Evolutionary conservation across 306 rosid species (phyloP).

Genomic region (Pyrus bretschneideri): DNA sequence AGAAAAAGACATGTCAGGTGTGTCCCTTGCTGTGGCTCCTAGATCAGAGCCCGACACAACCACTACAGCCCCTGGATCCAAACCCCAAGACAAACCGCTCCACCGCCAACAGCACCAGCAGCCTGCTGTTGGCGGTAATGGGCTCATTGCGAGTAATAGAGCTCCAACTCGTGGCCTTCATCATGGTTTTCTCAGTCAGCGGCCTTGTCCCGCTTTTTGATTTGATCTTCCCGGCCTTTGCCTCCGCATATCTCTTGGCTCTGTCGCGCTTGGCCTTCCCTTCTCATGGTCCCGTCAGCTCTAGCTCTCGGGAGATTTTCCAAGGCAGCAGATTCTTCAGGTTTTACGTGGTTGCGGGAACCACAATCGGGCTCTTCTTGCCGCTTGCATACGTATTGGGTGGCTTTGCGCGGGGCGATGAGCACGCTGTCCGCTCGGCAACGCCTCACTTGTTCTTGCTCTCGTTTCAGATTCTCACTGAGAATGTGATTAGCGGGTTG

Average conservation of each 20-base stretch:
- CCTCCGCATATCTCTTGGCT: conserved; percentile 53
- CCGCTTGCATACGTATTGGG: conserved; percentile 81
- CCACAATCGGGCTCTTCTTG: conserved; percentile 61
- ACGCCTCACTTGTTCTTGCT: conserved; percentile 75
- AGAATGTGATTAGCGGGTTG: conserved; percentile 61
- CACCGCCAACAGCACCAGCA: conserved; percentile 8
- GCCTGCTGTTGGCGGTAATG: conserved; percentile 40
- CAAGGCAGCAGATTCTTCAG: conserved; percentile 48
- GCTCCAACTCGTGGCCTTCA: conserved; percentile 81
- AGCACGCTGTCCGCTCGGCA: conserved; percentile 70
- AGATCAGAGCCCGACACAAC: conserved; percentile 25
- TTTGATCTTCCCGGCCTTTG: conserved; percentile 53
- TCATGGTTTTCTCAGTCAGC: conserved; percentile 77
- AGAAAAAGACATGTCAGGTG: conserved; percentile 50
- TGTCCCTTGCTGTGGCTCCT: conserved; percentile 45
- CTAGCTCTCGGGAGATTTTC: conserved; percentile 35
- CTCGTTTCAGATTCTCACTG: conserved; percentile 68
- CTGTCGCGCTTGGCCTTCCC: conserved; percentile 67
- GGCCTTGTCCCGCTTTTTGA: conserved; percentile 75
- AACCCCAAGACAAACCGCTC: background rate
- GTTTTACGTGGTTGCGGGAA: conserved; percentile 56
- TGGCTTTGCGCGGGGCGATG: conserved; percentile 84
- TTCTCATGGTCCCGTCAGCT: conserved; percentile 1
- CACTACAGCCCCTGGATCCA: background rate
- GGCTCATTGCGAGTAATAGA: conserved; percentile 74